Evolutionary conservation across 306 rosid genomes (phyloP).

Genomic region (Canavalia gladiata): DNA sequence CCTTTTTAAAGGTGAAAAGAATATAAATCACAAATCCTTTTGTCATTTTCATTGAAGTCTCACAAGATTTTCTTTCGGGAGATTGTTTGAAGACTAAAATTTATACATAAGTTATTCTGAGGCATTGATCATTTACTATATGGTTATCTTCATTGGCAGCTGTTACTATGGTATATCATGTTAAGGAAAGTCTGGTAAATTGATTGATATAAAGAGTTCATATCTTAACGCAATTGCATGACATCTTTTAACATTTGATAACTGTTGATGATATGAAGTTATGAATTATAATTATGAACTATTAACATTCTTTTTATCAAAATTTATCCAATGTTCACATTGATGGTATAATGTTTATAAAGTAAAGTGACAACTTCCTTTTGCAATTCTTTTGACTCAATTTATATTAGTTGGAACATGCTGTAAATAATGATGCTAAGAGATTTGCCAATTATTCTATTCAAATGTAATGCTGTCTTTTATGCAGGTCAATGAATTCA

Average conservation of each 20-base stretch:
- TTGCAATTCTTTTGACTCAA: slow-evolving; percentile 31
- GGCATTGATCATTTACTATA: neutral
- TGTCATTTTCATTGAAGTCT: slow-evolving; percentile 35
- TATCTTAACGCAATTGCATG: slow-evolving; percentile 25
- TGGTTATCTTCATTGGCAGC: slow-evolving; percentile 20
- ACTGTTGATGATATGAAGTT: slow-evolving; percentile 14
- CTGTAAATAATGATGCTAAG: slow-evolving; percentile 19
- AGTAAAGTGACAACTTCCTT: neutral
- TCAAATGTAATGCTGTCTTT: slow-evolving; percentile 49
- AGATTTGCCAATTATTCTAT: slow-evolving; percentile 31
- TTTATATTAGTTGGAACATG: slow-evolving; percentile 29
- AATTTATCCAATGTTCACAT: slow-evolving; percentile 11
- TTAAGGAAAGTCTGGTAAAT: slow-evolving; percentile 7
- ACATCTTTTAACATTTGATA: slow-evolving; percentile 21
- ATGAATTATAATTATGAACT: slow-evolving; percentile 9
- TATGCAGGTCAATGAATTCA: slow-evolving; percentile 89
- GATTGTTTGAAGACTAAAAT: slow-evolving; percentile 15
- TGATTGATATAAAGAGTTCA: slow-evolving; percentile 18
- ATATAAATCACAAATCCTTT: slow-evolving; percentile 21
- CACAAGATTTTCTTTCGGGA: neutral
- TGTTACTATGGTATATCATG: slow-evolving; percentile 12
- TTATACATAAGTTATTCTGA: neutral
- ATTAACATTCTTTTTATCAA: neutral
- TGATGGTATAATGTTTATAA: slow-evolving; percentile 18
- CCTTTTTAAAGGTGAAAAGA: slow-evolving; percentile 11